Conservation (phyloP, 805 yeast species). For the Diddensiella transvaalensis region DNA sequence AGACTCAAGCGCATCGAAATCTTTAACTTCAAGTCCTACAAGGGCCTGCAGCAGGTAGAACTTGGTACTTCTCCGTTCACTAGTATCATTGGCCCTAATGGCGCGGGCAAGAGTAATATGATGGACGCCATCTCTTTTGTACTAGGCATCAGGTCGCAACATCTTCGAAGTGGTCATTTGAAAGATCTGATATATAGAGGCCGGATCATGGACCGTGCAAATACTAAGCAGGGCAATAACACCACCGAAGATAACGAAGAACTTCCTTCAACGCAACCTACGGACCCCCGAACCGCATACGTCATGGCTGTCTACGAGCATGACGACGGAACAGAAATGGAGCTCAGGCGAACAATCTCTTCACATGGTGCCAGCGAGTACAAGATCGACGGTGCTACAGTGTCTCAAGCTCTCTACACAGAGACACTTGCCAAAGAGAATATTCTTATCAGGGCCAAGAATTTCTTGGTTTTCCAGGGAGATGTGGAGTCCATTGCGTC, state of each 20-base stretch:
- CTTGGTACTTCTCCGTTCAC: conserved; percentile 80
- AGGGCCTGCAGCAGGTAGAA: conserved; percentile 70
- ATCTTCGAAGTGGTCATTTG: conserved; percentile 68
- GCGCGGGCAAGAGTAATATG: conserved; percentile 95
- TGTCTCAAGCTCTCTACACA: conserved; percentile 62
- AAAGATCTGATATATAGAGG: conserved; percentile 83
- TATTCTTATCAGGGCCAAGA: conserved; percentile 82
- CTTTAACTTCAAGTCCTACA: conserved; percentile 86
- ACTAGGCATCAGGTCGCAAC: conserved; percentile 72
- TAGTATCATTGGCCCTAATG: conserved; percentile 96
- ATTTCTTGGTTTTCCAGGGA: conserved; percentile 93
- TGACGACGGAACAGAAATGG: conserved; percentile 51
- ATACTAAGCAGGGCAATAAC: conserved; percentile 26
- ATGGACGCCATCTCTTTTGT: conserved; percentile 97
- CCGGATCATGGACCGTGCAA: conserved; percentile 32
- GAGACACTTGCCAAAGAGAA: conserved; percentile 68
- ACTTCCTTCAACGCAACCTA: conserved; percentile 20
- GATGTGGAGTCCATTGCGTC: conserved; percentile 93
- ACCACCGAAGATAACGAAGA: conserved; percentile 26
- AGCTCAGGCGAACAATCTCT: conserved; percentile 55
- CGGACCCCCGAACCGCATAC: conserved; percentile 55
- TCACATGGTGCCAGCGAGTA: conserved; percentile 63
- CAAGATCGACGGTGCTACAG: conserved; percentile 56
- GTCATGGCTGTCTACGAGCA: conserved; percentile 76
- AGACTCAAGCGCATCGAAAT: conserved; percentile 73